Percentiles rank a stretch among this genome's conserved stretches.
phyloP scores from a whole-genome alignment of 495 filamentous ascomycete species.

The Bacidia rubella region DNA sequence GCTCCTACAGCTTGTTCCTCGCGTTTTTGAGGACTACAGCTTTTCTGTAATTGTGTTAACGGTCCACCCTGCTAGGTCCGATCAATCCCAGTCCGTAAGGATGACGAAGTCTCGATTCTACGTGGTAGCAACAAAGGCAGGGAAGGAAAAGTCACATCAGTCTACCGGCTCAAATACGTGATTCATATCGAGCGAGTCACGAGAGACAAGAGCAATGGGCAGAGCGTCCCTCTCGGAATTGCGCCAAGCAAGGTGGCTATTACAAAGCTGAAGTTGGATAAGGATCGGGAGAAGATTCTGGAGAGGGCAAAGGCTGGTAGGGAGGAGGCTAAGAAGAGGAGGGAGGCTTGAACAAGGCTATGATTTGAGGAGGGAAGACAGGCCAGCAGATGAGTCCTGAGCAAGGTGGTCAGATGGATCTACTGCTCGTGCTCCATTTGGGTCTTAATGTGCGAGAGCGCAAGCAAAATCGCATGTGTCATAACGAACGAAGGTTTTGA shows the following conservation, averaged over 20 bases:
- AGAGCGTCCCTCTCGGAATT: slow-evolving; percentile 77
- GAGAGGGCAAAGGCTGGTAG: slow-evolving; percentile 69
- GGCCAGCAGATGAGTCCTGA: neutral
- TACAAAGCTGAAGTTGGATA: slow-evolving; percentile 95
- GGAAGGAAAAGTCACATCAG: slow-evolving; percentile 73
- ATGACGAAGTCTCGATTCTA: slow-evolving; percentile 84
- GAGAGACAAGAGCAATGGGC: slow-evolving; percentile 88
- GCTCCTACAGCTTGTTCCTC: too few relatives aligned
- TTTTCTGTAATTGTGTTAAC: neutral
- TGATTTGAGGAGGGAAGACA: neutral
- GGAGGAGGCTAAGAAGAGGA: slow-evolving; percentile 31
- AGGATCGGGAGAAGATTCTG: slow-evolving; percentile 91
- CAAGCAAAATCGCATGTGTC: too few relatives aligned
- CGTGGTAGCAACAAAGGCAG: slow-evolving; percentile 88
- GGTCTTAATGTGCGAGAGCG: too few relatives aligned
- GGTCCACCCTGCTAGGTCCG: slow-evolving; percentile 49
- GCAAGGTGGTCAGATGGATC: too few relatives aligned
- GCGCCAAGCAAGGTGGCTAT: slow-evolving; percentile 87
- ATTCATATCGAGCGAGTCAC: slow-evolving; percentile 85
- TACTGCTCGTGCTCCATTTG: too few relatives aligned
- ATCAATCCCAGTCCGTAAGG: slow-evolving; percentile 93
- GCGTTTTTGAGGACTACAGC: too few relatives aligned
- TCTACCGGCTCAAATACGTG: slow-evolving; percentile 96
- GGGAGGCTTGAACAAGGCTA: slow-evolving; percentile 1
- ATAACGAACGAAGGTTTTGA: neutral